phyloP scores from a whole-genome alignment of 78 protist genomes.

The Trichosphaerium sp. region DNA sequence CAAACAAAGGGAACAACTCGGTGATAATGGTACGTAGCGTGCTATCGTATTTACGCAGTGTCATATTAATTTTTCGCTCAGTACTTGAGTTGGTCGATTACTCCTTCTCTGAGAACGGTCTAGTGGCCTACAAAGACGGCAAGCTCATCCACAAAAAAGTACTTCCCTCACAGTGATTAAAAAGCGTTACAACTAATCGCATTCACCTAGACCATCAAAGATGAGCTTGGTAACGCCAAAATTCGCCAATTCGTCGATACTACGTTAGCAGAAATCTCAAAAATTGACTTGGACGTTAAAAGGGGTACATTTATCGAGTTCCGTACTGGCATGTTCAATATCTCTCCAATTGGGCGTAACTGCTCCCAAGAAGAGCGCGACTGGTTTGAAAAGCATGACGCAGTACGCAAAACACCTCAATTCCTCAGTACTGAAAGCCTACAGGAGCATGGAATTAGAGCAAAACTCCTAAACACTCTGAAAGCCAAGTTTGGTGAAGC shows the following conservation, averaged over 20 bases:
- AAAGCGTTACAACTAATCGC: not conserved
- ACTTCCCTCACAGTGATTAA: not conserved
- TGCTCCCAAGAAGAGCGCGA: slow-evolving; percentile 89
- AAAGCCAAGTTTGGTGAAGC: slow-evolving; percentile 55
- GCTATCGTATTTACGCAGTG: not conserved
- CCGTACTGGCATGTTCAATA: slow-evolving; percentile 97
- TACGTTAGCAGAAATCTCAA: no score
- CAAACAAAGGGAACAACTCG: slow-evolving; percentile 91
- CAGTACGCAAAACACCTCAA: slow-evolving; percentile 7
- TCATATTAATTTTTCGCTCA: not conserved
- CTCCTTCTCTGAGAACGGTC: slow-evolving; percentile 95
- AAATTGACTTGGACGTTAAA: slow-evolving; percentile 8
- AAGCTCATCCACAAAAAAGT: slow-evolving; percentile 19
- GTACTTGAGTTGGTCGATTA: slow-evolving; percentile 54
- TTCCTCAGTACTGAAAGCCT: not conserved
- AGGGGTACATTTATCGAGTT: slow-evolving; percentile 93
- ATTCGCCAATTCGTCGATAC: no score
- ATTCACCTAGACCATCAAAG: slow-evolving; percentile 21
- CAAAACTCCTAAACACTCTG: slow-evolving; percentile 55
- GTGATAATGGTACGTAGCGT: slow-evolving; percentile 7
- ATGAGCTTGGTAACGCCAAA: no score
- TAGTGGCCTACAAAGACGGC: slow-evolving; percentile 78
- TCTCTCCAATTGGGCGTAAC: slow-evolving; percentile 97
- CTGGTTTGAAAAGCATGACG: slow-evolving; percentile 80
- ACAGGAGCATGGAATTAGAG: slow-evolving; percentile 68